These are phyloP conservation scores for Phlebopus sp. DNA, from an alignment of 1,284 basidiomycete species.

Conservation along the genomic window DNA sequence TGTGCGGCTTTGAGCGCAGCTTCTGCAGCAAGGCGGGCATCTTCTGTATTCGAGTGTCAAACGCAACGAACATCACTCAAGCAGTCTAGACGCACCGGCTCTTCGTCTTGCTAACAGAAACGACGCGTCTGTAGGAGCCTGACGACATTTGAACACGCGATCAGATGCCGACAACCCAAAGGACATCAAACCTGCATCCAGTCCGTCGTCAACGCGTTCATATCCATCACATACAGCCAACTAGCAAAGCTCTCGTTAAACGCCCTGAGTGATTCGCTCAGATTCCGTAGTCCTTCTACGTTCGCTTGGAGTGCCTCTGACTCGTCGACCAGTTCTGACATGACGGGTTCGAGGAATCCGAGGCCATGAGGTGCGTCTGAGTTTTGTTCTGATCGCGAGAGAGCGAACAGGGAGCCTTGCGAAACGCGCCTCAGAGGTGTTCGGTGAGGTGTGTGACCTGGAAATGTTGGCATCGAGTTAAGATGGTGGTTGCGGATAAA, in stretches of 20 bases:
- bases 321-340: slow-evolving; percentile 87
- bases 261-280: slow-evolving; percentile 74
- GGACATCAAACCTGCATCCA: slow-evolving; percentile 73
- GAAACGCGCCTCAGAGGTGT: slow-evolving; percentile 89
- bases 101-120: slow-evolving; percentile 57
- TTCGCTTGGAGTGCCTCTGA: slow-evolving; percentile 77
- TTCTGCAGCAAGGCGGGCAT: slow-evolving; percentile 41
- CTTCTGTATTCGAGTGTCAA: slow-evolving; percentile 35
- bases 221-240: slow-evolving; percentile 89
- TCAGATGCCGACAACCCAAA: neutral
- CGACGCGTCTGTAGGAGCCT: slow-evolving; percentile 66
- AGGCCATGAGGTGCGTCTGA: slow-evolving; percentile 79
- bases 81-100: slow-evolving; percentile 49
- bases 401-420: slow-evolving; percentile 83
- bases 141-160: neutral
- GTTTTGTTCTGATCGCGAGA: slow-evolving; percentile 71
- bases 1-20: slow-evolving; percentile 22
- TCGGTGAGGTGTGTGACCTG: slow-evolving; percentile 44
- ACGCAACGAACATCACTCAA: neutral
- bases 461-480: slow-evolving; percentile 8
- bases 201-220: slow-evolving; percentile 91
- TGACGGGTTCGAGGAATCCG: slow-evolving; percentile 81
- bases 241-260: slow-evolving; percentile 95
- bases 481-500: too few relatives aligned
- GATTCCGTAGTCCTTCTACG: slow-evolving; percentile 64